These are phyloP conservation scores for Amniculicola lignicola DNA, from an alignment of 495 filamentous ascomycete species.

Conservation along the genomic window DNA sequence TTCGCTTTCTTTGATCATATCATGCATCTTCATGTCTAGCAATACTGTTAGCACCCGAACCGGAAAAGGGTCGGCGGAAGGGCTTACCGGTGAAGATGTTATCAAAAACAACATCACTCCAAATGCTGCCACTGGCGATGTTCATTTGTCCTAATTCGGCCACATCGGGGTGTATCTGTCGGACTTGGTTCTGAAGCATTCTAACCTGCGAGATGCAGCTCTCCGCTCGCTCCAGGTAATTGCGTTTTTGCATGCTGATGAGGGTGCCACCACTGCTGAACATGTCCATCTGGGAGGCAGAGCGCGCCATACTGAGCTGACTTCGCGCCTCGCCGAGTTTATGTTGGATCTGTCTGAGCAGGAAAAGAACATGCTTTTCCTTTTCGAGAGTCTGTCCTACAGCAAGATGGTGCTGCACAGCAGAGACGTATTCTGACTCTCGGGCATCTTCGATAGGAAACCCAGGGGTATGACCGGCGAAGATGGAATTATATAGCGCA, in stretches of 20 bases:
- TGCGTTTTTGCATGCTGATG: conserved; percentile 45
- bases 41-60: too few relatives aligned
- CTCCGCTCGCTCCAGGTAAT: conserved; percentile 43
- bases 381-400: conserved; percentile 33
- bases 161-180: conserved; percentile 36
- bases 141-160: conserved; percentile 22
- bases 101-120: conserved; percentile 49
- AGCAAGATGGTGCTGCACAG: conserved; percentile 32
- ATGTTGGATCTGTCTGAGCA: conserved; percentile 22
- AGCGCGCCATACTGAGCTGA: conserved; percentile 31
- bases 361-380: conserved; percentile 33
- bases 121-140: conserved; percentile 42
- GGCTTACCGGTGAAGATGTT: conserved; percentile 49
- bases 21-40: conserved; percentile 49
- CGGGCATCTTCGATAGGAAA: conserved; percentile 49
- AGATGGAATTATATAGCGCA: conserved; percentile 41
- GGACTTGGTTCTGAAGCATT: conserved; percentile 38
- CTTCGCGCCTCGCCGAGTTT: conserved; percentile 15
- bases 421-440: conserved; percentile 34
- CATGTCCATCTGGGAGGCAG: conserved; percentile 21
- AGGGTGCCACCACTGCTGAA: conserved; percentile 17
- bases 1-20: conserved; percentile 45
- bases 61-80: too few relatives aligned
- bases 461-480: conserved; percentile 47
- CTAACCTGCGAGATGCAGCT: conserved; percentile 34